These are phyloP conservation scores for Suillus subluteus DNA, from an alignment of 768 basidiomycete genomes.

Conservation along the genomic window DNA sequence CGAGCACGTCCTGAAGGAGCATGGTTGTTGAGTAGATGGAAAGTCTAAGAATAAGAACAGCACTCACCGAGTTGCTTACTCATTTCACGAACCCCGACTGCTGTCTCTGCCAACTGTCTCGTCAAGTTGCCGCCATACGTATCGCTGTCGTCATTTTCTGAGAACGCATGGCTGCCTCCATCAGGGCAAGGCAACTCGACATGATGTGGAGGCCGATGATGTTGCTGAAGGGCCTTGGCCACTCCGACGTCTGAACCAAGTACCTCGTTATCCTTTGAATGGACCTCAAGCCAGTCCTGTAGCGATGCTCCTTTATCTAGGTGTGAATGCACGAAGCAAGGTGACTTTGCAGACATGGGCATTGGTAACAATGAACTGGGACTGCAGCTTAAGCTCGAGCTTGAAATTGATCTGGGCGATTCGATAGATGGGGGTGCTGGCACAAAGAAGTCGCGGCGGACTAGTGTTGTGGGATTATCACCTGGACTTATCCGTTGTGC, in stretches of 20 bases:
- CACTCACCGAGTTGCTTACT: slow-evolving; percentile 92
- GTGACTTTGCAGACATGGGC: slow-evolving; percentile 51
- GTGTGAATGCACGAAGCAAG: slow-evolving; percentile 92
- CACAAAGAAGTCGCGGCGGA: slow-evolving; percentile 21
- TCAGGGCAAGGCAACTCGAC: slow-evolving; percentile 24
- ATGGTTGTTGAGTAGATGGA: slow-evolving; percentile 15
- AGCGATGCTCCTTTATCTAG: slow-evolving; percentile 83
- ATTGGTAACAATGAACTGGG: slow-evolving; percentile 31
- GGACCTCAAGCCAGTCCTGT: slow-evolving; percentile 64
- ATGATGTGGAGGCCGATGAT: slow-evolving; percentile 19
- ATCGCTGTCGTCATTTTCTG: slow-evolving; percentile 56
- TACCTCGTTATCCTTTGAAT: slow-evolving; percentile 34
- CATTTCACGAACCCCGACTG: slow-evolving; percentile 97
- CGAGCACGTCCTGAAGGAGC: slow-evolving; percentile 77
- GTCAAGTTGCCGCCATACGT: slow-evolving; percentile 81
- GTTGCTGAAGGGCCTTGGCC: slow-evolving; percentile 49
- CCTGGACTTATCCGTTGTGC: slow-evolving; percentile 13
- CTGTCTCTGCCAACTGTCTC: slow-evolving; percentile 93
- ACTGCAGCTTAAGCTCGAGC: slow-evolving; percentile 24
- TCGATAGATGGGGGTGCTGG: slow-evolving; percentile 19
- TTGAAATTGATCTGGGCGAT: slow-evolving; percentile 28
- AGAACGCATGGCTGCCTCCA: slow-evolving; percentile 19
- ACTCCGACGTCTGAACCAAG: slow-evolving; percentile 48
- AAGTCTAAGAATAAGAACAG: slow-evolving; percentile 10
- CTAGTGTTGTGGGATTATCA: slow-evolving; percentile 20